Conservation (phyloP, 768 basidiomycete species). For the Candolleomyces aberdarensis region DNA sequence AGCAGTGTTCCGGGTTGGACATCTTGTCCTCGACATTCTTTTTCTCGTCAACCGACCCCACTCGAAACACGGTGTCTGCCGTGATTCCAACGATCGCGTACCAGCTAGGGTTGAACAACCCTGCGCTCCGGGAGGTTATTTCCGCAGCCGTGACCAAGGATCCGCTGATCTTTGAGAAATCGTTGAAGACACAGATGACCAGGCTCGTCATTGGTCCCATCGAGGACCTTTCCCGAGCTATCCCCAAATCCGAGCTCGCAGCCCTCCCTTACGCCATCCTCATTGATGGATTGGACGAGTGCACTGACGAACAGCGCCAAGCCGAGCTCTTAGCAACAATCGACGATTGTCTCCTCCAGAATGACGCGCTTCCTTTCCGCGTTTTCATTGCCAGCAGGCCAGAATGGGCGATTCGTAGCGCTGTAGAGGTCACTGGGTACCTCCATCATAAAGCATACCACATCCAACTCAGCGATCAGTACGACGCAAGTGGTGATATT, state of each 20-base stretch:
- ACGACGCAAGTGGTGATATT: background rate
- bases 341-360: background rate
- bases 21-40: conserved; percentile 2
- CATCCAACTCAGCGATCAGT: conserved; percentile 3
- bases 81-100: conserved; percentile 2
- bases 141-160: background rate
- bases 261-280: background rate
- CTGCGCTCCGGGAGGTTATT: background rate
- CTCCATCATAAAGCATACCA: background rate
- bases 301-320: conserved; percentile 8
- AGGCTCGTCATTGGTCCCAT: background rate
- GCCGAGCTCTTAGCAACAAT: conserved; percentile 9
- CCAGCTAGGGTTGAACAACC: background rate
- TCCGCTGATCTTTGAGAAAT: conserved; percentile 1
- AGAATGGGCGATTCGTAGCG: conserved; percentile 8
- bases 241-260: background rate
- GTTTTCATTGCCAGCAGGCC: conserved; percentile 14
- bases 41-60: background rate
- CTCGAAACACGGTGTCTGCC: background rate
- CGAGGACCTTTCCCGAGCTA: background rate
- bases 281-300: conserved; percentile 13
- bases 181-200: background rate
- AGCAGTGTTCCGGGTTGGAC: background rate
- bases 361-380: conserved; percentile 2
- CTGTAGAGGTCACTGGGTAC: background rate